Conservation (phyloP, 2,329 filamentous ascomycete genomes). For the Cryphonectria carpinicola region DNA sequence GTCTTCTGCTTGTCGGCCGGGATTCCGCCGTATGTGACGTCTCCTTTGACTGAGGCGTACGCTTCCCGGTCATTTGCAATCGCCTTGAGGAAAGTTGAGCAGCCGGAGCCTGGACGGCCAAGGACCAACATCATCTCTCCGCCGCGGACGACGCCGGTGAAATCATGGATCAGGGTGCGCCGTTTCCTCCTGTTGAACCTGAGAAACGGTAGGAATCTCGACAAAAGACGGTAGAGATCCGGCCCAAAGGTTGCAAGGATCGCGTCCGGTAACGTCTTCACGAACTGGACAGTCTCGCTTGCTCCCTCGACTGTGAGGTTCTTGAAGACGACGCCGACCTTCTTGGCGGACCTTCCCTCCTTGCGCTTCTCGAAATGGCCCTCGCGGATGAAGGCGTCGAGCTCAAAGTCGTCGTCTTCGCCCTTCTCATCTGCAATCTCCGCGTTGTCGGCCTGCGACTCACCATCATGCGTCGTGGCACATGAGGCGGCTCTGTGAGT, state of each 20-base stretch:
- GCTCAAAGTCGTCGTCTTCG: slow-evolving; percentile 65
- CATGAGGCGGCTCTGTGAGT: slow-evolving; percentile 9
- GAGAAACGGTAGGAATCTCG: slow-evolving; percentile 41
- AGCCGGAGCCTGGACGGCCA: slow-evolving; percentile 61
- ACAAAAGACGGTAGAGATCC: slow-evolving; percentile 70
- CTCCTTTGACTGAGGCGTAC: slow-evolving; percentile 66
- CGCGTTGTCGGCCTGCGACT: slow-evolving; percentile 15
- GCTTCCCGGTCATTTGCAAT: slow-evolving; percentile 71
- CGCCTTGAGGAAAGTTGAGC: slow-evolving; percentile 60
- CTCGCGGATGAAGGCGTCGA: slow-evolving; percentile 72
- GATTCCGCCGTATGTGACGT: slow-evolving; percentile 64
- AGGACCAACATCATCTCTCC: slow-evolving; percentile 63
- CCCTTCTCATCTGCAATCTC: slow-evolving; percentile 45
- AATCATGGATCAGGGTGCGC: slow-evolving; percentile 49
- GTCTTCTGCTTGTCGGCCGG: slow-evolving; percentile 50
- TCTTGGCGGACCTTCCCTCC: slow-evolving; percentile 71
- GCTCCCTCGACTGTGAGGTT: slow-evolving; percentile 75
- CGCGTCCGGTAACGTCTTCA: slow-evolving; percentile 74
- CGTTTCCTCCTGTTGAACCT: slow-evolving; percentile 22
- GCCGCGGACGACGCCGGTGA: slow-evolving; percentile 58
- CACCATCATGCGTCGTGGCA: slow-evolving; percentile 9
- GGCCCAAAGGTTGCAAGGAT: slow-evolving; percentile 80
- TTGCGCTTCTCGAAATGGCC: slow-evolving; percentile 77
- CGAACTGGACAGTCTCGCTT: slow-evolving; percentile 68
- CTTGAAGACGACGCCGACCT: slow-evolving; percentile 77